phyloP scores from a whole-genome alignment of 331 rosid genomes.

The Saraca asoca region DNA sequence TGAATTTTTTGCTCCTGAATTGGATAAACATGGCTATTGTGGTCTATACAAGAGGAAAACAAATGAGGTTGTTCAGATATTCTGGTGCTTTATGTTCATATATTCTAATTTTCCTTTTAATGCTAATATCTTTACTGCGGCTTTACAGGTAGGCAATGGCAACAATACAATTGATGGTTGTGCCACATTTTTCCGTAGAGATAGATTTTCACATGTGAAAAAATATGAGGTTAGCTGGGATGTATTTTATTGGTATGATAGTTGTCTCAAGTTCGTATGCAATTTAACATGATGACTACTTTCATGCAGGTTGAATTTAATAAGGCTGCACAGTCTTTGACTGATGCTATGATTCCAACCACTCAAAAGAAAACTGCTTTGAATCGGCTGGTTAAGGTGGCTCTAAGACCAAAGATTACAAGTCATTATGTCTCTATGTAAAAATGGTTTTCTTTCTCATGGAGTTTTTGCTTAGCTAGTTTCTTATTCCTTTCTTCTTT shows the following conservation, averaged over 20 bases:
- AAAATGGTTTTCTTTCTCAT: background rate
- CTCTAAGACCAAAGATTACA: background rate
- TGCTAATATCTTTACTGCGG: slow-evolving; percentile 27
- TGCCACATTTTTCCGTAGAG: slow-evolving; percentile 98
- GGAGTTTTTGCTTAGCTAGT: slow-evolving; percentile 32
- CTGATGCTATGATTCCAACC: slow-evolving; percentile 86
- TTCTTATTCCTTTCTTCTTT: slow-evolving; percentile 15
- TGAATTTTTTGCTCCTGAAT: slow-evolving; percentile 91
- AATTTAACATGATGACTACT: slow-evolving; percentile 21
- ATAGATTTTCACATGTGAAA: slow-evolving; percentile 92
- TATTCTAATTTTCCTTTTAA: background rate
- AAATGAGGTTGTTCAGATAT: slow-evolving; percentile 62
- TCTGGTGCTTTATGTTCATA: slow-evolving; percentile 12
- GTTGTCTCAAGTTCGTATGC: slow-evolving; percentile 13
- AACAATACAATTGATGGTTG: slow-evolving; percentile 89
- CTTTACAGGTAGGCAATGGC: slow-evolving; percentile 71
- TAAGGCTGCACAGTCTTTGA: slow-evolving; percentile 99
- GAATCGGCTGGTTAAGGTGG: slow-evolving; percentile 83
- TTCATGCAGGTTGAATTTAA: slow-evolving; percentile 92
- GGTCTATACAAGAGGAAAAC: slow-evolving; percentile 95
- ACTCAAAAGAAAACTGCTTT: slow-evolving; percentile 88
- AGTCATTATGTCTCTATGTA: background rate
- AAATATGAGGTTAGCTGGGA: slow-evolving; percentile 79
- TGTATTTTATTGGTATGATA: background rate
- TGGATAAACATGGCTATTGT: slow-evolving; percentile 94